Conservation (phyloP, 495 filamentous ascomycete species). For the Venustampulla echinocandica region DNA sequence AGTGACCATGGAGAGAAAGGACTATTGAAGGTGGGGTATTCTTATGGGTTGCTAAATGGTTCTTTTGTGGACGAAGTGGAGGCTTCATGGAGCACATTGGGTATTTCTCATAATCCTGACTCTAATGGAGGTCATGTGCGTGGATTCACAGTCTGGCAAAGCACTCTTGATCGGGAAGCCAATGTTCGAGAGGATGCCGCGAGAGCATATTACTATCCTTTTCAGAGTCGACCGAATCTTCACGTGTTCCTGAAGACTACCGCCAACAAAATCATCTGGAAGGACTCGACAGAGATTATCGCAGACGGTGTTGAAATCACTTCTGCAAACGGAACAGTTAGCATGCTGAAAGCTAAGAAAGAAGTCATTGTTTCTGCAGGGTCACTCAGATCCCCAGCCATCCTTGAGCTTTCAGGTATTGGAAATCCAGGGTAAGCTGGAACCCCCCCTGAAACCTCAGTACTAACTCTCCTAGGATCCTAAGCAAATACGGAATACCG, state of each 20-base stretch:
- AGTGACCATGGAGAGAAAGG: slow-evolving; percentile 39
- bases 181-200: slow-evolving; percentile 27
- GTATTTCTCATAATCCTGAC: slow-evolving; percentile 31
- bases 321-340: slow-evolving; percentile 1
- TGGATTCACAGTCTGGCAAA: slow-evolving; percentile 27
- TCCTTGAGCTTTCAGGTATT: slow-evolving; percentile 15
- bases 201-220: slow-evolving; percentile 38
- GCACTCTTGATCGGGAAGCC: slow-evolving; percentile 26
- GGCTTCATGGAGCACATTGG: slow-evolving; percentile 21
- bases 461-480: slow-evolving; percentile 33
- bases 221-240: slow-evolving; percentile 27
- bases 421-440: slow-evolving; percentile 21
- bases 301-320: slow-evolving; percentile 18
- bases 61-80: slow-evolving; percentile 23
- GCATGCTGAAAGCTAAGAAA: slow-evolving; percentile 2
- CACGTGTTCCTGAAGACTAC: slow-evolving; percentile 25
- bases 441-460: slow-evolving; percentile 36
- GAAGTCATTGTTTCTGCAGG: slow-evolving; percentile 15
- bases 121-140: slow-evolving; percentile 33
- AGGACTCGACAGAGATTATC: slow-evolving; percentile 14
- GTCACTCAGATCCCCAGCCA: slow-evolving; percentile 3
- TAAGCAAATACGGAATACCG: slow-evolving; percentile 39
- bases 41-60: slow-evolving; percentile 27
- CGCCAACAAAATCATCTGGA: slow-evolving; percentile 2
- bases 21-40: slow-evolving; percentile 40